phyloP scores from a whole-genome alignment of 768 basidiomycete genomes.

The Russula virescens region DNA sequence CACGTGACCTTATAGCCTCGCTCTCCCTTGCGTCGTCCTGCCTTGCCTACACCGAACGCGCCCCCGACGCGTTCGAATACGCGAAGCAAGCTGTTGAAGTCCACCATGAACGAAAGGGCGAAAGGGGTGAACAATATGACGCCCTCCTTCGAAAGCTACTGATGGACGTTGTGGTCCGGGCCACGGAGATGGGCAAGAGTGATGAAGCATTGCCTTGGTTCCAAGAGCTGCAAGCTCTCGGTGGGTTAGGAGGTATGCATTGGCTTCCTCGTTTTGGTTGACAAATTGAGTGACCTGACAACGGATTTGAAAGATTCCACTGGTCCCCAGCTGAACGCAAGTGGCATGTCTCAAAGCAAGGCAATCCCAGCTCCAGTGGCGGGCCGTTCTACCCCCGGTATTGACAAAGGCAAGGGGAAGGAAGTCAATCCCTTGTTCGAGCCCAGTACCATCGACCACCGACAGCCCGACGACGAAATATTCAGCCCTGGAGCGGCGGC shows the following conservation, averaged over 20 bases:
- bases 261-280: not conserved
- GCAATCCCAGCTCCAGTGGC: not conserved
- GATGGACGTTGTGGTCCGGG: conserved; percentile 5
- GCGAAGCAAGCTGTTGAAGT: conserved; percentile 16
- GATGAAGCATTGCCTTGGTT: not conserved
- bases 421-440: not conserved
- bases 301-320: not conserved
- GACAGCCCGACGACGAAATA: conserved; percentile 3
- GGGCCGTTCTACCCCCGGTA: not conserved
- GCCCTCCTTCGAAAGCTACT: conserved; percentile 2
- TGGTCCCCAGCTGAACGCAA: not conserved
- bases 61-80: not conserved
- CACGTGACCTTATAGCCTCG: conserved; percentile 8
- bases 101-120: conserved; percentile 1
- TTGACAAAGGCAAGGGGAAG: conserved; percentile 5
- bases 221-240: conserved; percentile 1
- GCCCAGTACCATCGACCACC: not conserved
- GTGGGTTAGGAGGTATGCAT: not conserved
- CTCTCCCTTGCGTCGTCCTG: conserved; percentile 15
- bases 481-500: conserved; percentile 8
- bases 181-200: not conserved
- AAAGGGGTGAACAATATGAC: not conserved
- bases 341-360: not conserved
- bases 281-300: not conserved
- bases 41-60: conserved; percentile 13